Conservation (phyloP, 2,329 filamentous ascomycete species). For the Diaporthe vaccinii region DNA sequence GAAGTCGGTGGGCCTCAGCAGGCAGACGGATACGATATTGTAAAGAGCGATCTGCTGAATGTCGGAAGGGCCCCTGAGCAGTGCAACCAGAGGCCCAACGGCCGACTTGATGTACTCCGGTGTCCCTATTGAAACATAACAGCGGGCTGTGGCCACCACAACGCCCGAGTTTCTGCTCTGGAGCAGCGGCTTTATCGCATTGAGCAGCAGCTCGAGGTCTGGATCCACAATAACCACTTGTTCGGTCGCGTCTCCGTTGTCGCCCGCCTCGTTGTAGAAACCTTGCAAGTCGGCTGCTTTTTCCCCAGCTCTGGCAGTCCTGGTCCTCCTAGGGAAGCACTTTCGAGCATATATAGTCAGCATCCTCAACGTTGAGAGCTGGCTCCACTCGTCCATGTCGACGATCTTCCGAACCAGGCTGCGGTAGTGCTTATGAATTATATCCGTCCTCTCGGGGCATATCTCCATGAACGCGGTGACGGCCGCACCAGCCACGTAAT, state of each 20-base stretch:
- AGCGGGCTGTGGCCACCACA: conserved; percentile 86
- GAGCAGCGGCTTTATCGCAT: conserved; percentile 84
- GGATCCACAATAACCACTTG: conserved; percentile 79
- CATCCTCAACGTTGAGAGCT: conserved; percentile 84
- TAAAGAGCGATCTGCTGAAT: conserved; percentile 91
- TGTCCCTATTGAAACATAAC: conserved; percentile 88
- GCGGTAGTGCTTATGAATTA: conserved; percentile 93
- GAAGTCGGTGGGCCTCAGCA: conserved; percentile 82
- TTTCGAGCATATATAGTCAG: conserved; percentile 87
- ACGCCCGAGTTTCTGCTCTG: conserved; percentile 95
- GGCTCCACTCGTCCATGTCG: conserved; percentile 99
- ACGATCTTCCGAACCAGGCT: conserved; percentile 89
- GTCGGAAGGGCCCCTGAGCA: conserved; percentile 87
- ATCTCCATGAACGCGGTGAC: conserved; percentile 90
- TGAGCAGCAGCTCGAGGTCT: conserved; percentile 85
- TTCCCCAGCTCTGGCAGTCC: conserved; percentile 62
- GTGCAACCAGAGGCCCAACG: conserved; percentile 86
- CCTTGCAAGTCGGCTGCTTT: conserved; percentile 68
- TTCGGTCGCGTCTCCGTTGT: conserved; percentile 57
- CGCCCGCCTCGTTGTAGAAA: conserved; percentile 83
- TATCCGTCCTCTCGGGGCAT: conserved; percentile 87
- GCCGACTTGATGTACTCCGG: conserved; percentile 80
- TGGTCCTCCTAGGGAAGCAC: conserved; percentile 84
- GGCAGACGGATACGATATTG: conserved; percentile 94
- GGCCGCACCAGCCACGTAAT: conserved; percentile 95